Base-by-base conservation (phyloP, 768 basidiomycete species). In the Glaciozyma antarctica region DNA sequence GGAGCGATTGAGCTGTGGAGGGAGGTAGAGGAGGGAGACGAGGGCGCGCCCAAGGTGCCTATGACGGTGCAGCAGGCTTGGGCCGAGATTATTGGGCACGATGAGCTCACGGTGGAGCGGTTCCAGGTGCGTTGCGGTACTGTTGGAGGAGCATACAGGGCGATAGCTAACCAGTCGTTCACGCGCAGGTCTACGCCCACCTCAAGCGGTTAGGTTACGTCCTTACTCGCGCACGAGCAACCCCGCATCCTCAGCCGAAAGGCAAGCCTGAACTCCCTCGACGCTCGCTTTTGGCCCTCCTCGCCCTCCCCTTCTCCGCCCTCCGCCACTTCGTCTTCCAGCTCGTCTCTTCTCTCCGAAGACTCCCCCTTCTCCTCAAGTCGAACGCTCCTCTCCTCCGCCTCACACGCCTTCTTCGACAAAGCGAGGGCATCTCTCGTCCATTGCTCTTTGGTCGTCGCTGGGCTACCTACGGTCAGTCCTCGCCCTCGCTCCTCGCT, bases 51-150 rank as follows among this genome's bases (percentile, higher is more conserved):
- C 41, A 47, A 62, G 19, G 73, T 74, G 22, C 89, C 90, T 0
- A 93, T 97, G 87, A 85, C 84, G 58, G 91, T 90, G 5, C 89
- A 95, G 75, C 90, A 98, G 72, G 90, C 86, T 0, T 97, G 85
- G 73, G 80, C 82, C 2, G 86, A 88, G 73, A 87, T 94, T 84
- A 84, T 95, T 61, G 90, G 88, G 7, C 81, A 77, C 56, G 86
- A 87, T 51, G 85, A 83, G 54, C 75, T 97, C 45, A 87, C 86
- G 0, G 77, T 90, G 69, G 94, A 97, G 75, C 82, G 84, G 65
- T 92, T 94, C 75, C 91, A 95, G 81, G 94, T 90, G 64, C 55
- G 81, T 49, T 47, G 26, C 41, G 3, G 47, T 58, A 21, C 19
- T 44, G 34, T 52, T 56, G 8, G 17, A 12, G 34, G 32, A 34